Evolutionary conservation across 2,329 filamentous ascomycete species (phyloP).

Genomic region (Fusarium graminum): DNA sequence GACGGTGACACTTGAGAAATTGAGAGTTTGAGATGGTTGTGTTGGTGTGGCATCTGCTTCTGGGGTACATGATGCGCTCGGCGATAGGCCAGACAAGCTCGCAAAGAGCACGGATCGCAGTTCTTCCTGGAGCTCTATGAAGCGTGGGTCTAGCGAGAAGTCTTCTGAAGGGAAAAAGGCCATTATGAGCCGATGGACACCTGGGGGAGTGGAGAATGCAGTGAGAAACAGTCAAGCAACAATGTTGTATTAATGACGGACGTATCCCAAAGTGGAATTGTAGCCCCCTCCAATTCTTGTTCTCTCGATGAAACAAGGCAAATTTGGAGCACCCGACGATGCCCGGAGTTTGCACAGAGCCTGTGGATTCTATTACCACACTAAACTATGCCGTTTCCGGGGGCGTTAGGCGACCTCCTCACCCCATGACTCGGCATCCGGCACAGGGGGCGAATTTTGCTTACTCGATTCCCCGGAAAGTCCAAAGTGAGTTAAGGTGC

Average conservation of each 20-base stretch:
- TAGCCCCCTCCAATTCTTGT: slow-evolving; percentile 12
- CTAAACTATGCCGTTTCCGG: neutral
- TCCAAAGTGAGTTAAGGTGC: neutral
- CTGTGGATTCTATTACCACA: neutral
- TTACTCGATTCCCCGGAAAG: slow-evolving; percentile 18
- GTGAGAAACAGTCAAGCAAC: neutral
- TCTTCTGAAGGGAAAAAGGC: slow-evolving; percentile 50
- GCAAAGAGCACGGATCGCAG: slow-evolving; percentile 59
- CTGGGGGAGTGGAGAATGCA: slow-evolving; percentile 7
- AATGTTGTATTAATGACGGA: neutral
- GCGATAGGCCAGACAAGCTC: slow-evolving; percentile 46
- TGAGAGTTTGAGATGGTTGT: slow-evolving; percentile 40
- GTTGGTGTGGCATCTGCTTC: slow-evolving; percentile 30
- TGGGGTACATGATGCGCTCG: slow-evolving; percentile 49
- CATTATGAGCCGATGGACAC: slow-evolving; percentile 13
- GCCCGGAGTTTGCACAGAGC: slow-evolving; percentile 2
- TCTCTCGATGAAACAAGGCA: slow-evolving; percentile 8
- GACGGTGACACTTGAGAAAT: slow-evolving; percentile 49
- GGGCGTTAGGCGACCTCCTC: slow-evolving; percentile 17
- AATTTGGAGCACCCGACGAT: slow-evolving; percentile 23
- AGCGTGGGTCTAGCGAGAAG: slow-evolving; percentile 55
- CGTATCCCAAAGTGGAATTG: slow-evolving; percentile 4
- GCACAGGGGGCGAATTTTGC: neutral
- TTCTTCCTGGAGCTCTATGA: slow-evolving; percentile 60
- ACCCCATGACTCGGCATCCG: slow-evolving; percentile 22